Conservation (phyloP, 164 flowering plant genomes). For the Vitis vinifera region ASM3070453v1 NC_081805.1:2943001-2943500, state of each 20-base stretch:
- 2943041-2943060: constrained; percentile 63
- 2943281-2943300: constrained; percentile 78
- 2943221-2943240: constrained; percentile 51
- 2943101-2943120: background rate
- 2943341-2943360: constrained; percentile 61
- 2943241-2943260: constrained; percentile 53
- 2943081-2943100: constrained; percentile 7
- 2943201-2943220: constrained; percentile 56
- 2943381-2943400: background rate
- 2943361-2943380: background rate
- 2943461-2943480: too few species aligned
- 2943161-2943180: background rate
- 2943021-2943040: constrained; percentile 91
- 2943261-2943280: constrained; percentile 49
- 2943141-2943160: too few species aligned
- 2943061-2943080: constrained; percentile 60
- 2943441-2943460: too few species aligned
- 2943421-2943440: too few species aligned
- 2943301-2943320: constrained; percentile 78
- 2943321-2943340: constrained; percentile 84
- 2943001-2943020: constrained; percentile 82
- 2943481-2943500: too few species aligned
- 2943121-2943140: too few species aligned
- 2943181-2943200: background rate
- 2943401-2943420: too few species aligned